A percentile compares a stretch with the other conserved stretches of the same genome.
Conservation (phyloP, 2,329 filamentous ascomycete genomes). For the Nannizziopsis arthrosporioides region DNA sequence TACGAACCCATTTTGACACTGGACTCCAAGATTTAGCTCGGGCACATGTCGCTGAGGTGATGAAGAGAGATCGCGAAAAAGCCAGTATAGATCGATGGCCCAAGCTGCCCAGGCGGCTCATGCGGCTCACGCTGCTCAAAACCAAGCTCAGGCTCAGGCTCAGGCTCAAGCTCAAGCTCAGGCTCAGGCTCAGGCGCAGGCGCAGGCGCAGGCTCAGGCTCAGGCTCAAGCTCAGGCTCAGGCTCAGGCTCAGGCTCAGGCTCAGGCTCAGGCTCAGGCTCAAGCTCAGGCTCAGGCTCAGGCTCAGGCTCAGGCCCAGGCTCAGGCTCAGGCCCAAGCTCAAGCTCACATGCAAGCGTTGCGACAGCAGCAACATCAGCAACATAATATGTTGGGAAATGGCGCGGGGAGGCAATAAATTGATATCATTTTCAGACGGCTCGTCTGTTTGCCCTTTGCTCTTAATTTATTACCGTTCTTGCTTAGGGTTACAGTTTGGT, state of each 20-base stretch:
- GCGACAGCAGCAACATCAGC: slow-evolving; percentile 29
- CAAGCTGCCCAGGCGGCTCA: slow-evolving; percentile 17
- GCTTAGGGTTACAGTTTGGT: no score
- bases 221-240: slow-evolving; percentile 12
- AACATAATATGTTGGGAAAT: slow-evolving; percentile 34
- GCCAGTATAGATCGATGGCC: slow-evolving; percentile 23
- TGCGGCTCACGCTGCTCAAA: slow-evolving; percentile 9
- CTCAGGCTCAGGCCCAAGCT: slow-evolving; percentile 10
- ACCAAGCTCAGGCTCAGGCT: slow-evolving; percentile 10
- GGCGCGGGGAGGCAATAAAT: slow-evolving; percentile 23
- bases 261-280: slow-evolving; percentile 9
- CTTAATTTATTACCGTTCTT: no score
- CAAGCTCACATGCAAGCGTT: slow-evolving; percentile 11
- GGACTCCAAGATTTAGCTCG: slow-evolving; percentile 30
- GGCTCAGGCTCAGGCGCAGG: slow-evolving; percentile 18
- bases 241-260: slow-evolving; percentile 10
- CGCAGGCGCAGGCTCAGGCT: no score
- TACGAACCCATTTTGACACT: slow-evolving; percentile 28
- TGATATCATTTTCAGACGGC: no score
- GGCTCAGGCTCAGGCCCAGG: slow-evolving; percentile 29
- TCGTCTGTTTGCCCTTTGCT: no score
- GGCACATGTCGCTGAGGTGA: slow-evolving; percentile 28
- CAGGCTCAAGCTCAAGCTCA: slow-evolving; percentile 9
- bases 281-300: slow-evolving; percentile 7
- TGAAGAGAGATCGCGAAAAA: slow-evolving; percentile 29